Percentiles rank a stretch among this genome's conserved stretches.
phyloP scores from a whole-genome alignment of 768 basidiomycete species.

The Leucocoprinus birnbaumii region DNA sequence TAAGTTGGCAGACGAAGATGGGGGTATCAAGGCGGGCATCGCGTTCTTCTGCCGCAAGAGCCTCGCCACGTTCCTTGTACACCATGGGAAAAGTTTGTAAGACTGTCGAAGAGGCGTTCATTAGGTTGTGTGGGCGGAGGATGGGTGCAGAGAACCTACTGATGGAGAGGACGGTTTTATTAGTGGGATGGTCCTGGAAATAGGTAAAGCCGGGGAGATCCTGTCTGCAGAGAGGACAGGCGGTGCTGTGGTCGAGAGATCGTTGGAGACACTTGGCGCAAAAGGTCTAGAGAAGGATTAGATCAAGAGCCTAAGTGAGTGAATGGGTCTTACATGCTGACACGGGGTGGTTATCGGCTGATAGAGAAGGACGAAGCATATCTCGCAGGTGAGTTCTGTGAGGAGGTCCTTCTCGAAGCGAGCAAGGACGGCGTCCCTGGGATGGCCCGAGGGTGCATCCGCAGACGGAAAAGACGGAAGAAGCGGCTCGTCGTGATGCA shows the following conservation, averaged over 20 bases:
- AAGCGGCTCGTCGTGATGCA: conserved; percentile 27
- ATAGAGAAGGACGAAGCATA: conserved; percentile 82
- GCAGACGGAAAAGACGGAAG: conserved; percentile 20
- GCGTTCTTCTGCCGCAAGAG: conserved; percentile 74
- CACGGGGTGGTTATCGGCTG: conserved; percentile 92
- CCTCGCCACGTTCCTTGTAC: conserved; percentile 59
- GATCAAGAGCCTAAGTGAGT: conserved; percentile 11
- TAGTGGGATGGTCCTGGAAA: conserved; percentile 78
- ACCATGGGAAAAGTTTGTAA: conserved; percentile 62
- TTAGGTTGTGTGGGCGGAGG: conserved; percentile 4
- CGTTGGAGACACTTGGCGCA: conserved; percentile 88
- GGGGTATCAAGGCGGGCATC: conserved; percentile 82
- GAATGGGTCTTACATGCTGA: conserved; percentile 70
- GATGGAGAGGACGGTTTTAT: conserved; percentile 68
- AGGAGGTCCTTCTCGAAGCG: conserved; percentile 61
- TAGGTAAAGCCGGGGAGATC: conserved; percentile 72
- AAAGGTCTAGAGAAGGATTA: conserved; percentile 62
- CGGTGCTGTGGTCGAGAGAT: conserved; percentile 78
- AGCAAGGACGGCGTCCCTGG: conserved; percentile 23
- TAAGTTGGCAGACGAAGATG: conserved; percentile 86
- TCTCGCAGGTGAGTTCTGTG: conserved; percentile 81
- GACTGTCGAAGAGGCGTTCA: conserved; percentile 36
- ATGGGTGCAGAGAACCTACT: conserved; percentile 38
- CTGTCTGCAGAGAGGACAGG: conserved; percentile 87
- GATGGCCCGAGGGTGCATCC: conserved; percentile 15